phyloP scores from a whole-genome alignment of 2,329 filamentous ascomycete species.

The Raffaelea albimanens region DNA sequence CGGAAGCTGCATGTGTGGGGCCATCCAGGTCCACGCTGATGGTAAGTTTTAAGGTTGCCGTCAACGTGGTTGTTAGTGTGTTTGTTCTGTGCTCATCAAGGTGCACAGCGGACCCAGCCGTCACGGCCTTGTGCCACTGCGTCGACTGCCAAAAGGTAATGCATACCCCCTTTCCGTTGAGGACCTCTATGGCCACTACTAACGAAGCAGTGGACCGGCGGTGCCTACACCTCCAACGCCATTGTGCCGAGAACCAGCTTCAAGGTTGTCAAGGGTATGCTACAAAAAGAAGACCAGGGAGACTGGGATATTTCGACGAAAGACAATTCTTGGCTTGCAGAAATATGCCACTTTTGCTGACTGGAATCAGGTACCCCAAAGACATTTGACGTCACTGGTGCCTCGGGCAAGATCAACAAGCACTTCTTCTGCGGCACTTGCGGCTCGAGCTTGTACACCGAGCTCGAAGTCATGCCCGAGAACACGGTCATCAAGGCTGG shows the following conservation, averaged over 20 bases:
- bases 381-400: background rate
- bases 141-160: background rate
- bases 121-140: background rate
- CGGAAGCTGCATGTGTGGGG: background rate
- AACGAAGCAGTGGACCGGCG: background rate
- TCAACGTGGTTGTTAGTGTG: background rate
- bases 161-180: background rate
- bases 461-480: background rate
- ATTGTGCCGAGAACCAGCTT: background rate
- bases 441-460: background rate
- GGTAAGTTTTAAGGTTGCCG: background rate
- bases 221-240: background rate
- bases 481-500: background rate
- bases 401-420: background rate
- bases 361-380: background rate
- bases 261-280: background rate
- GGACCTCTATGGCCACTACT: background rate
- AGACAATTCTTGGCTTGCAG: too few relatives aligned
- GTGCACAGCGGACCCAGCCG: background rate
- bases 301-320: too few relatives aligned
- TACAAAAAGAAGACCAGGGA: too few relatives aligned
- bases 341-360: background rate
- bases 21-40: background rate
- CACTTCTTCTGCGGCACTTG: background rate
- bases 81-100: background rate